Base-by-base conservation (phyloP, 2,329 filamentous ascomycete genomes). In the Neocucurbitaria cava region DNA sequence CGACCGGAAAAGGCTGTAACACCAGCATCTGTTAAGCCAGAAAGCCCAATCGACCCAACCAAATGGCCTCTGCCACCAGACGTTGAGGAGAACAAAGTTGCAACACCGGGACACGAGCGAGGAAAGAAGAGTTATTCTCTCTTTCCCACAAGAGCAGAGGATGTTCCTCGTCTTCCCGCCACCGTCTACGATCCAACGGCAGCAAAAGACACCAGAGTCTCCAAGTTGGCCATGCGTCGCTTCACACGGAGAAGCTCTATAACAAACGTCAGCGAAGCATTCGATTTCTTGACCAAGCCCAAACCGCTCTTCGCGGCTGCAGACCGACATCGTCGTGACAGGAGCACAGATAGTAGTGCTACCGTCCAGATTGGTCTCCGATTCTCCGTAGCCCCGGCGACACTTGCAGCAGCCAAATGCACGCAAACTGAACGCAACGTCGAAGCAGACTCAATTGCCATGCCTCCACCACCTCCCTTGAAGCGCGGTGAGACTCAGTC, bases 291-390 rank as follows among this genome's bases (percentile, higher is more conserved):
- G 66, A 63, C 75, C 42, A 69, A 70, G 48, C 71, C 73, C 21
- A 65, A 62, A 42, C 77, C 76, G 38, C 79, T 79, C 46, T 75
- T 76, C 38, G 73, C 72, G 4, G 67, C 75, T 38, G 73, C 72
- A 4, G 67, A 71, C 13, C 57, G 60, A 8, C 77, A 80, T n/a
- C 77, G 78, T 17, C 81, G 87, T 40, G 80, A 85, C 54, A 87
- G 86, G 5, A 91, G 88, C 1, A 79, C 86, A 38, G 80, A 79
- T 15, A 90, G 88, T 40, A 85, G 85, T 9, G 87, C 87, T 21
- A 90, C 87, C 0, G 87, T 91, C 10, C 87, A 90, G 67, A 90
- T 91, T 46, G 88, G 88, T 1, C 78, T 91, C 15, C 83, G 88
- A 10, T 79, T 91, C 50, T 90, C 88, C n/a, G 58, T 77, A 5